A percentile compares a stretch with the other conserved stretches of the same genome.
These are phyloP conservation scores for Fusarium sororula DNA, from an alignment of 2,329 filamentous ascomycete species.

Conservation along the genomic window DNA sequence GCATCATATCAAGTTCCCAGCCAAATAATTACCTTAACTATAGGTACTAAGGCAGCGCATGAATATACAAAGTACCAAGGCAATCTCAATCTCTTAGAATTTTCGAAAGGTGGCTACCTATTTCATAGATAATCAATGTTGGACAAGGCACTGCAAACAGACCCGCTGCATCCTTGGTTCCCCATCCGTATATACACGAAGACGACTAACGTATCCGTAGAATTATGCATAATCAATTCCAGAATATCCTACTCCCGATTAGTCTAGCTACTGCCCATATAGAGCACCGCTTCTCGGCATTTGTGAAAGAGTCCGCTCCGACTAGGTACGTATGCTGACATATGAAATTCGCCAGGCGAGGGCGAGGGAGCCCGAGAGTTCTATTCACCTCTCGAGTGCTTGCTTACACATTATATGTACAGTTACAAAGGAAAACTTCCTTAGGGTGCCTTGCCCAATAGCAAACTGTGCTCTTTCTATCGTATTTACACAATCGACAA, in stretches of 20 bases:
- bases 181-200: not conserved
- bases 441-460: not conserved
- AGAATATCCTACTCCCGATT: conserved; percentile 7
- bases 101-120: not conserved
- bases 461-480: not conserved
- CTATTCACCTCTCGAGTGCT: conserved; percentile 9
- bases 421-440: not conserved
- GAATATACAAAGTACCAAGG: not conserved
- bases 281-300: not conserved
- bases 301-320: not conserved
- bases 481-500: conserved; percentile 30
- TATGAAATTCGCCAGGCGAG: conserved; percentile 2
- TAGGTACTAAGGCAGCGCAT: not conserved
- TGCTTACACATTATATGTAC: not conserved
- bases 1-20: not conserved
- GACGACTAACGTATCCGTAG: not conserved
- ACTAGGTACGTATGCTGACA: not conserved
- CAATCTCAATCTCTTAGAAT: not conserved
- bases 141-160: not conserved
- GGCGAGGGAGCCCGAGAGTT: not conserved
- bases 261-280: not conserved
- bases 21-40: not conserved
- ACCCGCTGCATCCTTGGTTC: not conserved
- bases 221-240: conserved; percentile 21
- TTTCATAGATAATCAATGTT: not conserved